Evolutionary conservation across 2,329 filamentous ascomycete species (phyloP), one percentile per base, ranked within the genome.

Genomic region (Diaporthe destruens): DNA sequence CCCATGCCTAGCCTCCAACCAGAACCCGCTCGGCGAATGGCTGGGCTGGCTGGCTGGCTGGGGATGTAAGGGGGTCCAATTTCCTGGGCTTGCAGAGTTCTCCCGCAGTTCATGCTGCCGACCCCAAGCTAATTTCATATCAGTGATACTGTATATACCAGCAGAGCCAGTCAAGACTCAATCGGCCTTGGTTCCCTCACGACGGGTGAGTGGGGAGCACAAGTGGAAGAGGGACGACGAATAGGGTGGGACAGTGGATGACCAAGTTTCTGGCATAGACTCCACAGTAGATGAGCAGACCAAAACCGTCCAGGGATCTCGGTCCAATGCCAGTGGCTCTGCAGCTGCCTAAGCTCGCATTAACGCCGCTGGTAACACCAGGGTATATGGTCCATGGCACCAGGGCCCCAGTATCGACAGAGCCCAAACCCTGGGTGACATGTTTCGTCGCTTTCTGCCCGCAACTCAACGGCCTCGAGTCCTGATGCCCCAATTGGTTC

Each of bases 361-460:
- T 51, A 51, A 65, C 29, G 44, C 44, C 29, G 29, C 44, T 65
- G 61, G 29, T 51, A 65, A 51, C 61, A 51, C 44, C 61, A 65
- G 61, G 61, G 61, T 65, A 36, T 65, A 44, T 47, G 36, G 61
- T n/a, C 59, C 59, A 23, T 23, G 42, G 42, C 23, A 20, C 25
- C 20, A 51, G 49, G 49, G 20, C 29, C 23, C 32, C 36, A 44
- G 44, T 51, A 65, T 44, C 61, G 61, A 65, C 44, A 29, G n/a
- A 18, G 32, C 44, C 32, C 29, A 65, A 65, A 65, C 20, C 39
- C 44, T 51, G 59, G 59, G 44, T 65, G 59, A 65, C 59, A 65
- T 65, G 59, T 65, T 65, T 65, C 59, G 59, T 65, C 59, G 44
- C 59, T 65, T 51, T 65, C 44, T 65, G 59, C 59, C 59, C 59